Conservation (phyloP, 257 asterid species). For the Anisodus acutangulus region DNA sequence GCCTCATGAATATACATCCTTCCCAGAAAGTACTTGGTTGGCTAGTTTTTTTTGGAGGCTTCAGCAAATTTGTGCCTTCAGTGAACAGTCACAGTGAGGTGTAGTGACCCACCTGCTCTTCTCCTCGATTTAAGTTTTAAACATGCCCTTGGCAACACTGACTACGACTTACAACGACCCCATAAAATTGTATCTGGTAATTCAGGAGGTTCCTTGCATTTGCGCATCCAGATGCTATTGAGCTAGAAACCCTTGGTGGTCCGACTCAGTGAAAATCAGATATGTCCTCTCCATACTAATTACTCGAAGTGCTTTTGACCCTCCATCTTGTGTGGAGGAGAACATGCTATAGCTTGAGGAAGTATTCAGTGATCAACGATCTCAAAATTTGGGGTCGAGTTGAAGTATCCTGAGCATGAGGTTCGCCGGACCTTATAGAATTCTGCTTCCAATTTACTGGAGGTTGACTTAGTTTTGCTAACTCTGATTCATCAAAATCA, state of each 20-base stretch:
- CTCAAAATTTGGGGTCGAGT: neutral
- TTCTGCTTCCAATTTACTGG: slow-evolving; percentile 8
- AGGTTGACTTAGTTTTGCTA: neutral
- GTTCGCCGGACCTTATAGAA: neutral
- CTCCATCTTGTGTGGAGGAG: slow-evolving; percentile 17
- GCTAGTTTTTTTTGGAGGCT: neutral
- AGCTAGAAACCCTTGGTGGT: neutral
- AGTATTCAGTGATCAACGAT: slow-evolving; percentile 3
- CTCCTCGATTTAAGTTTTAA: neutral
- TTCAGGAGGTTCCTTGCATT: neutral
- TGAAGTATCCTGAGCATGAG: neutral
- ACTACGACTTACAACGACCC: neutral
- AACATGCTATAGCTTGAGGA: neutral
- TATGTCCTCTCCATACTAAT: neutral
- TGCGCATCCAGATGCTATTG: neutral
- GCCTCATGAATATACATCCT: neutral
- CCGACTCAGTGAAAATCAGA: neutral
- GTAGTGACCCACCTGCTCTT: neutral
- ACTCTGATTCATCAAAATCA: neutral
- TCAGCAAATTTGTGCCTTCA: neutral
- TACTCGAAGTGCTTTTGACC: neutral
- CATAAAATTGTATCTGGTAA: neutral
- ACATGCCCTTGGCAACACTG: neutral
- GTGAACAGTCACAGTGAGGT: neutral
- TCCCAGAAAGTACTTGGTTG: neutral